Evolutionary conservation across 176 grass and related monocot species (phyloP).

Genomic region (Phragmites australis): DNA sequence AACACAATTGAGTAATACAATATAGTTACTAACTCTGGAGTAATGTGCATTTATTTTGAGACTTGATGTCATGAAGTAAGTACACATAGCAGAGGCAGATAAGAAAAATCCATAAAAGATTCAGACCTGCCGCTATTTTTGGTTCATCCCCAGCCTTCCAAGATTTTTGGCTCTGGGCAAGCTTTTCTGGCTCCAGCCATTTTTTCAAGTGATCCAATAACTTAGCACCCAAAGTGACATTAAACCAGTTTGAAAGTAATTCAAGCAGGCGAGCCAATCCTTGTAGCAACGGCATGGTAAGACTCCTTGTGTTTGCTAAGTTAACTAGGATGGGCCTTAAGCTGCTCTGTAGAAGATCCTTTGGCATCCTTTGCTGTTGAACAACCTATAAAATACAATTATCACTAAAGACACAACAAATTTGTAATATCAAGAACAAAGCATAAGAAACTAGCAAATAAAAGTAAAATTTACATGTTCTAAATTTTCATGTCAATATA

Average conservation of each 20-base stretch:
- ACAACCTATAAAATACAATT: slow-evolving; percentile 65
- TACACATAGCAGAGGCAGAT: background rate
- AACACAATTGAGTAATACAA: background rate
- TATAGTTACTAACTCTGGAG: slow-evolving; percentile 4
- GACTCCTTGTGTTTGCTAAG: slow-evolving; percentile 91
- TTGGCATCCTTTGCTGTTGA: slow-evolving; percentile 99
- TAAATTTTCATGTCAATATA: slow-evolving; percentile 18
- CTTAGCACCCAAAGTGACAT: slow-evolving; percentile 96
- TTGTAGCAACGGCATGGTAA: slow-evolving; percentile 97
- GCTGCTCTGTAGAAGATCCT: slow-evolving; percentile 96
- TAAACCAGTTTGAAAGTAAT: slow-evolving; percentile 96
- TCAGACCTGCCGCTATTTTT: slow-evolving; percentile 89
- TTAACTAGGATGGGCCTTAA: slow-evolving; percentile 97
- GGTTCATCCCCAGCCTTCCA: slow-evolving; percentile 98
- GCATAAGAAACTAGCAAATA: background rate
- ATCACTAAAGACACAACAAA: slow-evolving; percentile 1
- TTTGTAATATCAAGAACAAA: background rate
- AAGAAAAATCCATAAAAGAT: slow-evolving; percentile 3
- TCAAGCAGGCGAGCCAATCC: slow-evolving; percentile 95
- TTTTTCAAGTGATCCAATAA: slow-evolving; percentile 96
- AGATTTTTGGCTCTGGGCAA: slow-evolving; percentile 84
- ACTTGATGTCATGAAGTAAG: background rate
- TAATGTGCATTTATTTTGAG: background rate
- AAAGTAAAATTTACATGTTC: background rate
- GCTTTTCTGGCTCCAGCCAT: slow-evolving; percentile 98